Percentiles rank a stretch among this genome's conserved stretches.
Conservation (phyloP, 2,329 filamentous ascomycete genomes). For the Venturia asperata region DNA sequence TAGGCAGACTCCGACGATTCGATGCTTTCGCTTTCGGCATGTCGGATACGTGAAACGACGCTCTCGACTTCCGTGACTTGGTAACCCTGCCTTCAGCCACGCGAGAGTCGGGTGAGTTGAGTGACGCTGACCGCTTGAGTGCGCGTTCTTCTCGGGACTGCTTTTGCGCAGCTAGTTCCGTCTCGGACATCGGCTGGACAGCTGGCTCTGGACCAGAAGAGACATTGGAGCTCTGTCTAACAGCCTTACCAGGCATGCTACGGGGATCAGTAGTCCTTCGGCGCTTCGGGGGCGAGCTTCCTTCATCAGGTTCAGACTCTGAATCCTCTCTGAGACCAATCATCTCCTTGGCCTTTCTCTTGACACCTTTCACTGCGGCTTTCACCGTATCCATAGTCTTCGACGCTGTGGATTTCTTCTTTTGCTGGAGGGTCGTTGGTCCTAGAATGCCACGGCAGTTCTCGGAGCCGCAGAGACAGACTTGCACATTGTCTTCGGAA, state of each 20-base stretch:
- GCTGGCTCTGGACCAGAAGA: not conserved
- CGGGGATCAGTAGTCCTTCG: not conserved
- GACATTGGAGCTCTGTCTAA: not conserved
- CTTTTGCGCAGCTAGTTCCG: conserved; percentile 10
- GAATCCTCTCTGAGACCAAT: conserved; percentile 14
- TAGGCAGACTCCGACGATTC: not conserved
- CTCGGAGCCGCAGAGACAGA: conserved; percentile 54
- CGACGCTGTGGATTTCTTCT: conserved; percentile 4
- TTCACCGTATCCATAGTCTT: conserved; percentile 8
- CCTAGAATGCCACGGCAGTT: conserved; percentile 57
- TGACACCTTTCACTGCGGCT: conserved; percentile 14
- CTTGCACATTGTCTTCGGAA: conserved; percentile 56
- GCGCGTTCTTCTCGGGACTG: conserved; percentile 8
- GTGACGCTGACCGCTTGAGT: conserved; percentile 6
- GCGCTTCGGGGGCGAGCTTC: not conserved
- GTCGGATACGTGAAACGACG: not conserved
- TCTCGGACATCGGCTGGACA: not conserved
- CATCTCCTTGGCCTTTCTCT: conserved; percentile 20
- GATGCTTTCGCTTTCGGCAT: not conserved
- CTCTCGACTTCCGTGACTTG: conserved; percentile 1
- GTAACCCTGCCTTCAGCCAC: not conserved
- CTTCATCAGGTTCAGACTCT: conserved; percentile 2
- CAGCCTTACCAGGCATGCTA: not conserved
- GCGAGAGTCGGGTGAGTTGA: not conserved
- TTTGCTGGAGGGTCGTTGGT: conserved; percentile 35